A percentile compares a stretch with the other conserved stretches of the same genome.
Evolutionary conservation across 495 filamentous ascomycete genomes (phyloP).

Genomic region (Penicillium steckii): DNA sequence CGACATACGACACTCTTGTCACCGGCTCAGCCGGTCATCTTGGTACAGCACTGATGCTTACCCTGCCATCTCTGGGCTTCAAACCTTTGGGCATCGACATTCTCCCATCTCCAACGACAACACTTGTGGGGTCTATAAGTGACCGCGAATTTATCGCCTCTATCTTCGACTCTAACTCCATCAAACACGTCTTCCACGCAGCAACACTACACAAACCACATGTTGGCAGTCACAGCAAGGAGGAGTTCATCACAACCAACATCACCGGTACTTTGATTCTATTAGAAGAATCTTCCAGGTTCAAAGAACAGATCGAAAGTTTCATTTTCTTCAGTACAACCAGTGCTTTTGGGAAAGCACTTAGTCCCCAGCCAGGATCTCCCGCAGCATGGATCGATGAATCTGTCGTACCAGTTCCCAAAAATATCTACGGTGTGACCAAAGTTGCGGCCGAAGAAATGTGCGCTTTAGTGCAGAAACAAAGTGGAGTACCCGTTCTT

Average conservation of each 20-base stretch:
- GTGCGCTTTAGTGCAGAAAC: slow-evolving; percentile 4
- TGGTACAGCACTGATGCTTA: slow-evolving; percentile 4
- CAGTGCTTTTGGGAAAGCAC: slow-evolving; percentile 4
- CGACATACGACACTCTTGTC: slow-evolving; percentile 6
- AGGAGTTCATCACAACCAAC: slow-evolving; percentile 5
- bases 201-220: slow-evolving; percentile 7
- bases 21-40: slow-evolving; percentile 8
- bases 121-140: slow-evolving; percentile 3
- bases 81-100: slow-evolving; percentile 5
- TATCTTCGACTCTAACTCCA: slow-evolving; percentile 1
- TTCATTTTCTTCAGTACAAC: slow-evolving; percentile 9
- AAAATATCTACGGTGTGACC: slow-evolving; percentile 7
- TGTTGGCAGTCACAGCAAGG: slow-evolving; percentile 4
- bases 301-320: neutral
- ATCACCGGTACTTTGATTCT: slow-evolving; percentile 3
- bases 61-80: slow-evolving; percentile 4
- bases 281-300: slow-evolving; percentile 4
- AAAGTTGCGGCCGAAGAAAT: slow-evolving; percentile 6
- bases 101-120: slow-evolving; percentile 2
- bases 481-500: slow-evolving; percentile 1
- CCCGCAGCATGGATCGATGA: slow-evolving; percentile 10
- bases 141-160: slow-evolving; percentile 1
- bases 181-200: slow-evolving; percentile 3
- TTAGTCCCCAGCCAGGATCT: slow-evolving; percentile 4
- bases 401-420: slow-evolving; percentile 3